Evolutionary conservation across 2,329 filamentous ascomycete genomes (phyloP).

Genomic region (Talaromyces sp.): DNA sequence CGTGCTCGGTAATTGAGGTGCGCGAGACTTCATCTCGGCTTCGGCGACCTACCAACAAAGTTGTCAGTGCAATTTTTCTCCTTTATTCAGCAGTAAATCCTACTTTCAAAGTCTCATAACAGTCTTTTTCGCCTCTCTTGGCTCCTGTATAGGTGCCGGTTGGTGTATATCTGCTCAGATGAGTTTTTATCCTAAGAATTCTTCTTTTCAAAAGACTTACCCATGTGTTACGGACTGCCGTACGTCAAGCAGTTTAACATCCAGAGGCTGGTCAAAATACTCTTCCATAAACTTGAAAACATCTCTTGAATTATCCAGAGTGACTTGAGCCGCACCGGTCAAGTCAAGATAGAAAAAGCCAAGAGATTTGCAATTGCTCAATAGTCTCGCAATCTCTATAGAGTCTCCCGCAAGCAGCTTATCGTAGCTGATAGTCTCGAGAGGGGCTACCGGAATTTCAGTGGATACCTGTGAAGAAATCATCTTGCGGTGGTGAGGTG

Average conservation of each 20-base stretch:
- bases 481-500: background rate
- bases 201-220: background rate
- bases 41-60: background rate
- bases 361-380: background rate
- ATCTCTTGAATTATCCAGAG: background rate
- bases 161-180: constrained; percentile 4
- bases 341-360: constrained; percentile 7
- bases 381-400: background rate
- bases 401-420: background rate
- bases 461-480: background rate
- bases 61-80: background rate
- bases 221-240: background rate
- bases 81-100: too few relatives aligned
- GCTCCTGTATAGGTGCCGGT: constrained; percentile 6
- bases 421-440: background rate
- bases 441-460: background rate
- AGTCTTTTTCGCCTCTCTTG: constrained; percentile 2
- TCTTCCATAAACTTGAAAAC: constrained; percentile 1
- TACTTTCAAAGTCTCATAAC: constrained; percentile 5
- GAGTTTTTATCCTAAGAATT: background rate
- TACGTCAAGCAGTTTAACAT: background rate
- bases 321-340: background rate
- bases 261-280: constrained; percentile 5
- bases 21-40: background rate
- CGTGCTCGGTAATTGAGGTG: background rate